Evolutionary conservation across 2,329 filamentous ascomycete genomes (phyloP), one percentile per base, ranked within the genome.

Genomic region (Cladosporium sp.): DNA sequence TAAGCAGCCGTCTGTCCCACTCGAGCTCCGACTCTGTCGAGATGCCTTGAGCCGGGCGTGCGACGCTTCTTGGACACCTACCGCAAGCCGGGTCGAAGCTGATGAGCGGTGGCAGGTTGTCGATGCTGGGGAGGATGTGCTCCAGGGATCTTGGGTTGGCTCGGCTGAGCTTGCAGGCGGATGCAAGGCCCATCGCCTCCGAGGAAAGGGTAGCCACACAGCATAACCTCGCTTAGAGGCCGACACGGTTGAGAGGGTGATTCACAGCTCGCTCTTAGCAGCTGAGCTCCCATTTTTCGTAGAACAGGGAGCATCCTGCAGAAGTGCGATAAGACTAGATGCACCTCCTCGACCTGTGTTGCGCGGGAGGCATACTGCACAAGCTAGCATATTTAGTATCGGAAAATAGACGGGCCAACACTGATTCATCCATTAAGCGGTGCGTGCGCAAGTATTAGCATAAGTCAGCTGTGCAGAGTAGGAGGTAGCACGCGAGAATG

Each of bases 101-200:
- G 43, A 19, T 47, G 43, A 47, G 43, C 28, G 52, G 28, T 56
- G 52, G 40, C 40, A 39, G 52, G 40, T 34, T 40, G 8, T 56
- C 28, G 52, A 43, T 47, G 40, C 40, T 34, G 40, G 34, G 40
- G 30, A 47, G 30, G 52, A 56, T 56, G 52, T 56, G 52, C 52
- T 47, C 42, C 52, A 56, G 42, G 52, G 52, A 56, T 56, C 17
- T 17, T 11, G 20, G 9, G 43, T 14, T 47, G 43, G 43, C 43
- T 47, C 25, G 43, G 30, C 42, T 20, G 40, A 42, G 52, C 30
- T 38, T 22, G 30, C 42, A 56, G 42, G 42, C 30, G 40, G 52
- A 56, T 37, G 52, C 39, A 42, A 56, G 40, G 28, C 30, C 30
- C 52, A 25, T 54, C 51, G 20, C 51, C 19, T 34, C 49, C 20